phyloP scores from a whole-genome alignment of 2,329 filamentous ascomycete species.

The Arthrocladium fulminans region DNA sequence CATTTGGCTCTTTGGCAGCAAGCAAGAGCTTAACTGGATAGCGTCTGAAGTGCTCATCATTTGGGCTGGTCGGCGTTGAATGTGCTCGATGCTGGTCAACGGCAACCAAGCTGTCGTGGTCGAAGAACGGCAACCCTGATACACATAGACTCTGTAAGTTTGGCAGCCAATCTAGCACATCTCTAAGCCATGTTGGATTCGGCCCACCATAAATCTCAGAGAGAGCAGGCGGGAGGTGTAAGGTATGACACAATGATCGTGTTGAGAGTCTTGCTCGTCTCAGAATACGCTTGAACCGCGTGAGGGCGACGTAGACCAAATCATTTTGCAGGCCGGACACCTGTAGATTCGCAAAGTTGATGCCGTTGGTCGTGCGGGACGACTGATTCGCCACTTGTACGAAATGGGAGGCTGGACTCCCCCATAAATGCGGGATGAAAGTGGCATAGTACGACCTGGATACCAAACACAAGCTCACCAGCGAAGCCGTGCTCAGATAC shows the following conservation, averaged over 20 bases:
- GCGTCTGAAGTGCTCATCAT: constrained; percentile 9
- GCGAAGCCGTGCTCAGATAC: constrained; percentile 48
- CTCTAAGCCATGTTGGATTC: constrained; percentile 50
- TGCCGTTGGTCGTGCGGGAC: neutral
- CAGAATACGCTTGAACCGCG: constrained; percentile 49
- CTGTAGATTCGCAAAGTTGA: constrained; percentile 3
- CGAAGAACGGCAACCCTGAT: constrained; percentile 52
- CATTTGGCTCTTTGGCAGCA: constrained; percentile 49
- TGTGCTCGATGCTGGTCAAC: constrained; percentile 24
- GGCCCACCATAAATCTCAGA: constrained; percentile 54
- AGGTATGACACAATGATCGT: constrained; percentile 50
- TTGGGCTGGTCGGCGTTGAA: constrained; percentile 8
- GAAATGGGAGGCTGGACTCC: constrained; percentile 55
- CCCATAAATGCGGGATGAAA: constrained; percentile 54
- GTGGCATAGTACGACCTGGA: constrained; percentile 49
- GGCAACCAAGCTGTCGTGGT: constrained; percentile 48
- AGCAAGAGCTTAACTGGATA: constrained; percentile 48
- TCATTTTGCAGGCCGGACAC: constrained; percentile 40
- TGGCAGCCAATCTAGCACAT: constrained; percentile 50
- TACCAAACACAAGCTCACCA: constrained; percentile 49
- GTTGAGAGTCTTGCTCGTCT: constrained; percentile 45
- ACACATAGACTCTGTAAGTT: constrained; percentile 52
- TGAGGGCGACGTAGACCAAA: constrained; percentile 52
- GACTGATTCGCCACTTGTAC: constrained; percentile 31
- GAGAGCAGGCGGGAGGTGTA: constrained; percentile 52